Evolutionary conservation across 1,139 yeast genomes (phyloP).

Genomic region (Taphrina flavorubra): DNA sequence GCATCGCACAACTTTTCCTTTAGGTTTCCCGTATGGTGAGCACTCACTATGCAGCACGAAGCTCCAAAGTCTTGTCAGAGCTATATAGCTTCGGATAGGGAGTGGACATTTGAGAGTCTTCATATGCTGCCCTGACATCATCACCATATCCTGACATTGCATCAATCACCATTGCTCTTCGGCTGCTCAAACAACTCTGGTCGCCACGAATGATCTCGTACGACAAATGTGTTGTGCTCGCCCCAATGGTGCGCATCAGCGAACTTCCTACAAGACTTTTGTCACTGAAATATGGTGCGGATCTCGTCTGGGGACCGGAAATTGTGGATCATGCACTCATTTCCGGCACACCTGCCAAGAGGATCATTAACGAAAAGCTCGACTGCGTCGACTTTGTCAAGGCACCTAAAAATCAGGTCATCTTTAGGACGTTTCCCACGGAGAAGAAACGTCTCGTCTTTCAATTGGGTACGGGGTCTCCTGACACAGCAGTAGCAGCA

Average conservation of each 20-base stretch:
- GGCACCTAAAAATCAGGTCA: slow-evolving; percentile 57
- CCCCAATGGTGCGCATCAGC: slow-evolving; percentile 72
- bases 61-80: neutral
- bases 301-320: slow-evolving; percentile 95
- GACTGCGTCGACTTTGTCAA: slow-evolving; percentile 51
- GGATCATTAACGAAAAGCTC: slow-evolving; percentile 61
- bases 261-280: slow-evolving; percentile 87
- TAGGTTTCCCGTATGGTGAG: neutral
- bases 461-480: slow-evolving; percentile 86
- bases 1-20: slow-evolving; percentile 3
- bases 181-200: neutral
- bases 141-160: no score
- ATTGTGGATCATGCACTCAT: slow-evolving; percentile 83
- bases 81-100: no score
- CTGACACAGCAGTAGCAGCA: slow-evolving; percentile 85
- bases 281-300: slow-evolving; percentile 84
- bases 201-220: slow-evolving; percentile 30
- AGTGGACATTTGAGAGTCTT: no score
- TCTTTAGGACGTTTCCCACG: slow-evolving; percentile 72
- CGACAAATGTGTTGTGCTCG: slow-evolving; percentile 40
- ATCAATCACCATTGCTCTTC: neutral
- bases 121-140: no score
- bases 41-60: neutral
- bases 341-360: slow-evolving; percentile 58
- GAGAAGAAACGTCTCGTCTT: slow-evolving; percentile 68